These are phyloP conservation scores for Phytophthora fragariae DNA, from an alignment of 352 stramenopile genomes.

Conservation along the genomic window DNA sequence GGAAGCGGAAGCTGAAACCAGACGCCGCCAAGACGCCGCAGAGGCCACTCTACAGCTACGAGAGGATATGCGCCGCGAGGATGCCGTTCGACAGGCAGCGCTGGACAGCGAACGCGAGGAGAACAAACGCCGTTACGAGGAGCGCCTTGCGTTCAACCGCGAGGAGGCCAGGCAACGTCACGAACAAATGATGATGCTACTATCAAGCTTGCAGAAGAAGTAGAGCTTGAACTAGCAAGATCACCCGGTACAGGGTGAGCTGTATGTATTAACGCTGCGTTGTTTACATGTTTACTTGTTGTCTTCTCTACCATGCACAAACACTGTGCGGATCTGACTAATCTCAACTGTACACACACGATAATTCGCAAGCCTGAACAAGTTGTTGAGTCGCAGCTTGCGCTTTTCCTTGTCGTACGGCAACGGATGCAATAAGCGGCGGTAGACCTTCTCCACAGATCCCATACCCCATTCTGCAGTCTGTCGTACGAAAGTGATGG, in stretches of 20 bases:
- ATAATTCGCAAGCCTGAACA: background rate
- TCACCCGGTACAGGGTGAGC: no score
- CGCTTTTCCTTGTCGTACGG: background rate
- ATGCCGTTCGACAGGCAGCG: background rate
- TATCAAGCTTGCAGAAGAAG: background rate
- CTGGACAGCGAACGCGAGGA: conserved; percentile 4
- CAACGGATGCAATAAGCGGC: background rate
- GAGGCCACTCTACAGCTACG: background rate
- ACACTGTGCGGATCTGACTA: background rate
- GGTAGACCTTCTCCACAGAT: background rate
- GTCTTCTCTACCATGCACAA: background rate
- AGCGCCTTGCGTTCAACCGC: background rate
- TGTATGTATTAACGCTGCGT: no score
- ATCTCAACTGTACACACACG: background rate
- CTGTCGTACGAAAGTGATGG: background rate
- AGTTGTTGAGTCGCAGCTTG: background rate
- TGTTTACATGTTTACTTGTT: background rate
- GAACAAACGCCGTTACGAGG: background rate
- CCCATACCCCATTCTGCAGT: conserved; percentile 3
- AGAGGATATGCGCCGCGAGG: background rate
- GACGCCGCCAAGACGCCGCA: background rate
- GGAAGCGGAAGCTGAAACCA: background rate
- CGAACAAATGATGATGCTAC: conserved; percentile 16
- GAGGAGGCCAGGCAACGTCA: conserved; percentile 1
- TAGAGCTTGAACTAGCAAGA: background rate